These are phyloP conservation scores for Cryphonectria carpinicola DNA, from an alignment of 2,329 filamentous ascomycete genomes.

Conservation along the genomic window DNA sequence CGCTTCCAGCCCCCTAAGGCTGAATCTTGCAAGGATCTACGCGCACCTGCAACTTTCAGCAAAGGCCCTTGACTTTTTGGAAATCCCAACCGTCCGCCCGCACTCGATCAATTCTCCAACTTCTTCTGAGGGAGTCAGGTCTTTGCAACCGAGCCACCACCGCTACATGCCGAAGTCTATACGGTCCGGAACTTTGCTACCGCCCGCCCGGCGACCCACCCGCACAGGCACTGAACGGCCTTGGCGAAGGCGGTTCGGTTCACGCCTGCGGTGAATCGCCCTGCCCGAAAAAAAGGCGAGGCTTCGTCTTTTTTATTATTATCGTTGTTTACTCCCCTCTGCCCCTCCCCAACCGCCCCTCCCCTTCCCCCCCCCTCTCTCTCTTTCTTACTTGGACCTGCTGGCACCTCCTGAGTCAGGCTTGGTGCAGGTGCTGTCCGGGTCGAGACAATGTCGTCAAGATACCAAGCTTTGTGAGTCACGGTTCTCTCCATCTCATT, in stretches of 20 bases:
- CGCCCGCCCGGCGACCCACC: constrained; percentile 24
- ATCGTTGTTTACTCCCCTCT: not conserved
- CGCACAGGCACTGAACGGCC: constrained; percentile 23
- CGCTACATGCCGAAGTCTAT: constrained; percentile 25
- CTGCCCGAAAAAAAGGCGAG: constrained; percentile 15
- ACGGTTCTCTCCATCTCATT: not conserved
- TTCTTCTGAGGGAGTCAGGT: constrained; percentile 6
- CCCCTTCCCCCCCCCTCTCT: not conserved
- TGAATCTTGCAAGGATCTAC: constrained; percentile 24
- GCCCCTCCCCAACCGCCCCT: no score
- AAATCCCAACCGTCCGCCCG: not conserved
- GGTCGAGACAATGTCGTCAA: constrained; percentile 28
- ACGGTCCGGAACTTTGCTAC: constrained; percentile 16
- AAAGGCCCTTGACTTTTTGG: constrained; percentile 11
- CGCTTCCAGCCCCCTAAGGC: constrained; percentile 28
- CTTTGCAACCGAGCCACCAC: constrained; percentile 6
- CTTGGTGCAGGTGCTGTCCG: constrained; percentile 26
- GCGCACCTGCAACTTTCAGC: constrained; percentile 25
- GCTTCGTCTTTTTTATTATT: not conserved
- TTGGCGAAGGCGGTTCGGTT: constrained; percentile 23
- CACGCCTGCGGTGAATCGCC: constrained; percentile 14
- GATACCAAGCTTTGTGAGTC: constrained; percentile 30
- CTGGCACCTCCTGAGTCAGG: constrained; percentile 6
- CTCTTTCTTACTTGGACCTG: not conserved
- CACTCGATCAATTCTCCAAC: constrained; percentile 8